Conservation (phyloP, 306 rosid species). For the Cicer yamashitae region DNA sequence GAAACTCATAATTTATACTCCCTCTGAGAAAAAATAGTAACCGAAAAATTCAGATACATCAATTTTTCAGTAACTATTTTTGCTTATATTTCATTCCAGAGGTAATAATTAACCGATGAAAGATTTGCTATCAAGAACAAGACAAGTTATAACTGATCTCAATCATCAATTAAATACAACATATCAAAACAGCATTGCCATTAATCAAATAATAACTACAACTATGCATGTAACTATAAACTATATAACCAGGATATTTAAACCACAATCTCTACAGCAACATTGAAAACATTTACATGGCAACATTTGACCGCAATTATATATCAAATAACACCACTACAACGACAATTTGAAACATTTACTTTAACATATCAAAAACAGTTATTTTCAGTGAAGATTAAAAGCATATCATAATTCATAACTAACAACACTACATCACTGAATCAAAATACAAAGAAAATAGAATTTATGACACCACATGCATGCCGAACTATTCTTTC, state of each 20-base stretch:
- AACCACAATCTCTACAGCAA: background rate
- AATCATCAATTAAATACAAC: background rate
- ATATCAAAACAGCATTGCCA: background rate
- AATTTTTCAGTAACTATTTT: too few relatives aligned
- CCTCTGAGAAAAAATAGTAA: too few relatives aligned
- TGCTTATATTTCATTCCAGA: too few relatives aligned
- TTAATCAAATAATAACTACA: background rate
- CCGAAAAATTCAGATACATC: too few relatives aligned
- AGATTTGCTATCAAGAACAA: background rate
- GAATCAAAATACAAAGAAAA: background rate
- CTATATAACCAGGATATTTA: background rate
- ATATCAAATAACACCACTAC: too few relatives aligned
- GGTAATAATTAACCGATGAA: background rate
- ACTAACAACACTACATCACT: background rate
- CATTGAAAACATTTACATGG: too few relatives aligned
- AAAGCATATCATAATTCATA: slow-evolving; percentile 1
- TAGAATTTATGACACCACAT: background rate
- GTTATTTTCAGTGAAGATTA: background rate
- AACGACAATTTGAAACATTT: too few relatives aligned
- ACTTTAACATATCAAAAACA: background rate
- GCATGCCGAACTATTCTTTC: too few relatives aligned
- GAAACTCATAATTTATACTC: background rate
- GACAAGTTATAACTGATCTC: background rate
- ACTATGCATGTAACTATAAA: background rate
- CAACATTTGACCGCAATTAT: too few relatives aligned